A percentile compares a stretch with the other conserved stretches of the same genome.
Evolutionary conservation across 2,329 filamentous ascomycete species (phyloP).

Genomic region (Colletotrichum limetticola): DNA sequence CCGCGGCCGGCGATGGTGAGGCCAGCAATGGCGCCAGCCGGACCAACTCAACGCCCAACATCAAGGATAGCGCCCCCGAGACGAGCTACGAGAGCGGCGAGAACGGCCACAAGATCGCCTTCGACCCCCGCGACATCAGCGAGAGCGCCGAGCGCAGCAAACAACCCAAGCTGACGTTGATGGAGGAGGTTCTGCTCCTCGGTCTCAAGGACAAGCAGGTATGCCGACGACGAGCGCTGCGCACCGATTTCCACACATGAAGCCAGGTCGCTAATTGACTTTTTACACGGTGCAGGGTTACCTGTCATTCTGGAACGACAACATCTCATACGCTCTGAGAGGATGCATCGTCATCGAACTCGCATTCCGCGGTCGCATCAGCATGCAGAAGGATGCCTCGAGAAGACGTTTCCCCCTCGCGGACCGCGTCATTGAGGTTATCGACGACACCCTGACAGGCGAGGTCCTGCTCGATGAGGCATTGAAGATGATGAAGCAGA

Average conservation of each 20-base stretch:
- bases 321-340: constrained; percentile 97
- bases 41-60: constrained; percentile 65
- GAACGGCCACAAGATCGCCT: constrained; percentile 99
- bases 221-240: constrained; percentile 42
- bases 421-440: constrained; percentile 94
- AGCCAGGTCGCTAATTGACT: constrained; percentile 9
- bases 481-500: constrained; percentile 99
- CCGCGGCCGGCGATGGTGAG: constrained; percentile 67
- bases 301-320: constrained; percentile 99
- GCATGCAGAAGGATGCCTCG: constrained; percentile 97
- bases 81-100: constrained; percentile 93
- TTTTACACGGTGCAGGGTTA: constrained; percentile 74
- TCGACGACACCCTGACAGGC: constrained; percentile 95
- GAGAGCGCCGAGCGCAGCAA: constrained; percentile 97
- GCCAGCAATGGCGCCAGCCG: constrained; percentile 65
- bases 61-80: constrained; percentile 67
- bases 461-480: constrained; percentile 98
- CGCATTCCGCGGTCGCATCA: constrained; percentile 93
- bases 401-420: constrained; percentile 91
- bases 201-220: constrained; percentile 99
- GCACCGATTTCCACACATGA: neutral
- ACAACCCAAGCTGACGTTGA: constrained; percentile 97
- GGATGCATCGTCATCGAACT: constrained; percentile 99
- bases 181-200: constrained; percentile 97
- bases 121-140: constrained; percentile 95